Base-by-base conservation (phyloP, 805 yeast genomes). In the Lachancea meyersii region DNA sequence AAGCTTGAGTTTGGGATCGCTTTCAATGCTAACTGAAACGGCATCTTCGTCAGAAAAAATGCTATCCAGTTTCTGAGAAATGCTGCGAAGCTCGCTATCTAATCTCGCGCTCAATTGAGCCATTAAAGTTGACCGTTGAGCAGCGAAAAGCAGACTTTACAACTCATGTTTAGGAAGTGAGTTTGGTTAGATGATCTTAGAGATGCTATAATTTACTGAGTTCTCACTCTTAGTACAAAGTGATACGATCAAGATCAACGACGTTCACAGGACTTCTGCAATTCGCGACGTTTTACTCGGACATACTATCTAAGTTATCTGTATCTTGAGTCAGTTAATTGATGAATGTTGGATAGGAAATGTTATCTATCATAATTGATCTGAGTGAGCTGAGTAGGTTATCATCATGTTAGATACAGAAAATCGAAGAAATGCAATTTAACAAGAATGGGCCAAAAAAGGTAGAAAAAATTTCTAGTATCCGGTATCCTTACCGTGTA, bases 341-440 rank as follows among this genome's bases (percentile, higher is more conserved):
- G 68, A 64, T 65, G 68, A 65, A 64, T 65, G 70, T 65, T 65
- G 67, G 67, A 64, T 60, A 59, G 62, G 64, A 59, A 57, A 54
- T 49, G 51, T 60, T 65, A 54, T 65, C 70, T 61, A 65, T 64
- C 64, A 58, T 54, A 46, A 38, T 47, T 44, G 55, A 55, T 65
- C 68, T 64, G 70, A 65, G 70, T 64, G 70, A 65, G 70, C 70
- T 65, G 70, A 65, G 70, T 58, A 46, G 47, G 55, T 32, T 65
- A 52, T 64, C 69, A 64, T 64, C 69, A 65, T 37, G 16, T 6
- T 36, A 36, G 26, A 27, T 35, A 41, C 38, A 31, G 40, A 35
- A 23, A 20, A 26, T 7, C 23, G 16, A 26, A 23, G 10, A 31
- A 14, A 14, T n/a, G 24, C n/a, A 21, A 30, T 6, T 26, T 14